Conservation (phyloP, 2,329 filamentous ascomycete genomes). For the Claviceps capensis region DNA sequence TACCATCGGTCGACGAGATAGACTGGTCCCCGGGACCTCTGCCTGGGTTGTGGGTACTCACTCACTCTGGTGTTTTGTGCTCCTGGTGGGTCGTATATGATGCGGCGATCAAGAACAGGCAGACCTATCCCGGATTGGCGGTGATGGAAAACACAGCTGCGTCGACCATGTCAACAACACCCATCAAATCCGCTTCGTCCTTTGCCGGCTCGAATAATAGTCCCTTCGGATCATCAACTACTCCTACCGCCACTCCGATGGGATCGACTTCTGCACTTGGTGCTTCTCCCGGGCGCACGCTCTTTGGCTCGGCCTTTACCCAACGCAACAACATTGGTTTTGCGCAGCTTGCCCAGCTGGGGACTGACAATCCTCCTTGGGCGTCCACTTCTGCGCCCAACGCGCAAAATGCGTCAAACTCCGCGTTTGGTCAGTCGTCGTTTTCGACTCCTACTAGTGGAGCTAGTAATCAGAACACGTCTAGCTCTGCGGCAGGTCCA, state of each 20-base stretch:
- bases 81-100: conserved; percentile 90
- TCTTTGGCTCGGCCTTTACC: conserved; percentile 39
- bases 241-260: conserved; percentile 25
- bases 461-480: conserved; percentile 20
- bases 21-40: conserved; percentile 67
- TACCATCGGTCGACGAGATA: conserved; percentile 63
- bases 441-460: conserved; percentile 30
- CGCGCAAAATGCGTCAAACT: conserved; percentile 12
- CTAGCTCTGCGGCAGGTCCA: conserved; percentile 20
- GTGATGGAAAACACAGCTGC: conserved; percentile 26
- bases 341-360: conserved; percentile 36
- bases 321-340: conserved; percentile 35
- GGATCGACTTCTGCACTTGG: conserved; percentile 17
- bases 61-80: conserved; percentile 73
- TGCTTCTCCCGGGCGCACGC: conserved; percentile 19
- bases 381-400: conserved; percentile 13
- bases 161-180: conserved; percentile 10
- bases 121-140: conserved; percentile 58
- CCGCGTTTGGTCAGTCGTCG: conserved; percentile 42
- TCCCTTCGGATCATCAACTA: conserved; percentile 27
- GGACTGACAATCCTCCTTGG: conserved; percentile 41
- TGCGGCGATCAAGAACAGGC: conserved; percentile 64
- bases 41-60: conserved; percentile 73
- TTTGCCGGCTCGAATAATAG: conserved; percentile 18
- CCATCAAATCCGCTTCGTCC: conserved; percentile 18